Percentiles rank a stretch among this genome's conserved stretches.
Conservation (phyloP, 1,284 basidiomycete species). For the Austropuccinia psidii region DNA sequence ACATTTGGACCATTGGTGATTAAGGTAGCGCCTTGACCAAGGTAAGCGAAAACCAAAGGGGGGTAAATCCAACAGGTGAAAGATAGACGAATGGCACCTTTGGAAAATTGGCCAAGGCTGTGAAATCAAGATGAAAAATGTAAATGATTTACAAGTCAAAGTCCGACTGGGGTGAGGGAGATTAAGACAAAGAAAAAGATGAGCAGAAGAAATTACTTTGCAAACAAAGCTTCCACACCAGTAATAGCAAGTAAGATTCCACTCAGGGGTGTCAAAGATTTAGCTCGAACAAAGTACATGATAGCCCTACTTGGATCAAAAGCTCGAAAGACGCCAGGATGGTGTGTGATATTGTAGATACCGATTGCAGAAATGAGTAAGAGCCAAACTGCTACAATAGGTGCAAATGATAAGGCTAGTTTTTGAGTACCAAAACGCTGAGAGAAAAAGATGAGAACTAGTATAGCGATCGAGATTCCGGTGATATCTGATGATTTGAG, state of each 20-base stretch:
- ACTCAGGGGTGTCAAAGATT: constrained; percentile 57
- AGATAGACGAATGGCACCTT: constrained; percentile 50
- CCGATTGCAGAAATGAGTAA: constrained; percentile 54
- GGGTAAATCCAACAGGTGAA: constrained; percentile 58
- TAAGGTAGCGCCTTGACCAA: constrained; percentile 61
- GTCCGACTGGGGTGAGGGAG: constrained; percentile 60
- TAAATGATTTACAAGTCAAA: constrained; percentile 53
- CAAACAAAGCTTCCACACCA: constrained; percentile 62
- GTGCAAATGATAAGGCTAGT: constrained; percentile 56
- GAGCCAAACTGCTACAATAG: constrained; percentile 58
- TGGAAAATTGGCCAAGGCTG: constrained; percentile 34
- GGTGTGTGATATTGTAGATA: constrained; percentile 56
- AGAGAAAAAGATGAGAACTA: constrained; percentile 56
- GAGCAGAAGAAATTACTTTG: constrained; percentile 51
- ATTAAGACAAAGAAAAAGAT: constrained; percentile 47
- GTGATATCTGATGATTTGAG: constrained; percentile 52
- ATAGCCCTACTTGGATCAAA: constrained; percentile 61
- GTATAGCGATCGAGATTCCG: constrained; percentile 58
- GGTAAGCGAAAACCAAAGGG: constrained; percentile 58
- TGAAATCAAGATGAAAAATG: neutral
- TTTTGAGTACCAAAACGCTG: constrained; percentile 58
- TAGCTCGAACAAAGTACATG: constrained; percentile 60
- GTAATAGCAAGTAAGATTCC: constrained; percentile 61
- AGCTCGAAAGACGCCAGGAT: constrained; percentile 59
- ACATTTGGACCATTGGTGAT: constrained; percentile 54